Conservation (phyloP, 805 yeast species). For the Lipomyces sp. region DNA sequence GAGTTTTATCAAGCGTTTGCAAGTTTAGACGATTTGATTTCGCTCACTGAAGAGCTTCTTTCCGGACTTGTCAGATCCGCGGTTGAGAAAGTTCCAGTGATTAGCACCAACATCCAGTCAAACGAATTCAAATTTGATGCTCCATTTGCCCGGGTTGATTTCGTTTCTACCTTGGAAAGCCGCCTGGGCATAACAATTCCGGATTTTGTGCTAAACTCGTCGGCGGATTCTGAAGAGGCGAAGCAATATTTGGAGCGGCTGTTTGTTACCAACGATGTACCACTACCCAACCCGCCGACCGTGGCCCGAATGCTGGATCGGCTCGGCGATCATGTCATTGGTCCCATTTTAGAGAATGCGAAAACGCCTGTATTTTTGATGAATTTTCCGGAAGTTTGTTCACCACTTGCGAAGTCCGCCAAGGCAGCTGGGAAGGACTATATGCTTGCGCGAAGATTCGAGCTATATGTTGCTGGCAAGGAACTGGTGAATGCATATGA, state of each 20-base stretch:
- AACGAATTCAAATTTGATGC: constrained; percentile 10
- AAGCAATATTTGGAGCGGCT: constrained; percentile 50
- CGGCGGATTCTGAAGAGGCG: constrained; percentile 45
- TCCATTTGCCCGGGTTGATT: constrained; percentile 59
- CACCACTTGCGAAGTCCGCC: constrained; percentile 83
- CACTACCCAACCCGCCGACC: constrained; percentile 45
- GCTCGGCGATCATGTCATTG: constrained; percentile 65
- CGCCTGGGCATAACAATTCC: constrained; percentile 60
- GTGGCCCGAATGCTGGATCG: constrained; percentile 66
- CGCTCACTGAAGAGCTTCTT: constrained; percentile 64
- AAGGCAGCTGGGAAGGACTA: constrained; percentile 44
- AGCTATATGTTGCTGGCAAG: constrained; percentile 74
- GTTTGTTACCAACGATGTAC: constrained; percentile 48
- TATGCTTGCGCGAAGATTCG: constrained; percentile 72
- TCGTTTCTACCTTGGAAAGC: constrained; percentile 64
- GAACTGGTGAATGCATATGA: constrained; percentile 94
- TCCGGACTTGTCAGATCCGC: constrained; percentile 44
- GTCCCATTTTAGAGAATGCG: constrained; percentile 55
- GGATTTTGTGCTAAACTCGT: constrained; percentile 4
- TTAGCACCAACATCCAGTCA: background rate
- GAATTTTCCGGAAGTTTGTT: constrained; percentile 81
- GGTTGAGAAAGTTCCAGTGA: constrained; percentile 8
- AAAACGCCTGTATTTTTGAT: constrained; percentile 69
- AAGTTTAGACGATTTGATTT: constrained; percentile 67
- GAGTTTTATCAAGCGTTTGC: constrained; percentile 84